phyloP scores from a whole-genome alignment of 805 yeast species.

The Candida coquimbonensis region DNA sequence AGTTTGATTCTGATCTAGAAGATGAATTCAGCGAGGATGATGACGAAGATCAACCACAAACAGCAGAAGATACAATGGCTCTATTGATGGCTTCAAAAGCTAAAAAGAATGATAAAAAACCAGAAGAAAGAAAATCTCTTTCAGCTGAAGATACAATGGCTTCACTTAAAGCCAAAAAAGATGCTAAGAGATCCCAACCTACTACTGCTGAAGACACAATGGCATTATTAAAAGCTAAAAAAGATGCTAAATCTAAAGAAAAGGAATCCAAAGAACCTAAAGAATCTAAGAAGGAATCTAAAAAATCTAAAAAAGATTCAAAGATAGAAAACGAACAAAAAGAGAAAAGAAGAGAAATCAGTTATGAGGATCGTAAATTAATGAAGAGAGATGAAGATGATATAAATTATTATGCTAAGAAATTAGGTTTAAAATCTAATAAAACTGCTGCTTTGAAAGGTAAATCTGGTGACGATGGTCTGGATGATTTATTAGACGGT shows the following conservation, averaged over 20 bases:
- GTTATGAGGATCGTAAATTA: constrained; percentile 42
- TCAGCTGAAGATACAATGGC: constrained; percentile 38
- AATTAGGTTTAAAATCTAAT: constrained; percentile 61
- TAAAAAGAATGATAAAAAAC: constrained; percentile 25
- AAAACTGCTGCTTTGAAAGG: constrained; percentile 40
- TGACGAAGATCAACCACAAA: constrained; percentile 26
- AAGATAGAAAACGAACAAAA: constrained; percentile 5
- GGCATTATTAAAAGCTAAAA: constrained; percentile 26
- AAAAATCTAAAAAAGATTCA: constrained; percentile 13
- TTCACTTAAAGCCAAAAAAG: constrained; percentile 28
- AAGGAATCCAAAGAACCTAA: constrained; percentile 12
- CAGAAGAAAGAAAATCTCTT: constrained; percentile 38
- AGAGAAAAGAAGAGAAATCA: constrained; percentile 13
- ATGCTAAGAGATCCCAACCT: constrained; percentile 12
- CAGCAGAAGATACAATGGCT: constrained; percentile 38
- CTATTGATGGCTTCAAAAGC: constrained; percentile 36
- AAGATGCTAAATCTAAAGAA: constrained; percentile 16
- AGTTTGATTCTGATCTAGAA: constrained; percentile 13
- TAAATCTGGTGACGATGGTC: constrained; percentile 53
- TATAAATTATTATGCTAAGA: constrained; percentile 74
- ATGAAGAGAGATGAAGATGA: constrained; percentile 66
- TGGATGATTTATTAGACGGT: constrained; percentile 81
- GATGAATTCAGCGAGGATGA: constrained; percentile 21
- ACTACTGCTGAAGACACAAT: constrained; percentile 28
- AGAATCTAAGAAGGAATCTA: constrained; percentile 17